Percentiles rank a stretch among this genome's conserved stretches.
Evolutionary conservation across 2,329 filamentous ascomycete genomes (phyloP).

Genomic region (Aspergillus sp.): DNA sequence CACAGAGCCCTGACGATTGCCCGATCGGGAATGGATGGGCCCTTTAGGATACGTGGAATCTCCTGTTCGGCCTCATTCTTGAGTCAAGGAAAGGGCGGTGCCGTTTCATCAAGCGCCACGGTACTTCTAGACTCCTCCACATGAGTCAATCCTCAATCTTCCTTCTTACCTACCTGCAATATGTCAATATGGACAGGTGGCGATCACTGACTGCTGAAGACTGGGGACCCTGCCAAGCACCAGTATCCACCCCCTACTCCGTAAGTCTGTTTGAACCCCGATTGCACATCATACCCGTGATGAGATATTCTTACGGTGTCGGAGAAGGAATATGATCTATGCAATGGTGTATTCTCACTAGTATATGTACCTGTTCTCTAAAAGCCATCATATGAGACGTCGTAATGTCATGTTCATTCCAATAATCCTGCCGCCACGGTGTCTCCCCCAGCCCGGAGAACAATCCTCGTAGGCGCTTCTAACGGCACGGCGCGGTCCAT

Average conservation of each 20-base stretch:
- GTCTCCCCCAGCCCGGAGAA: slow-evolving; percentile 75
- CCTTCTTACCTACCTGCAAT: background rate
- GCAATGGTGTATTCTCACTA: background rate
- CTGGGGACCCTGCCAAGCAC: background rate
- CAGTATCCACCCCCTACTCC: background rate
- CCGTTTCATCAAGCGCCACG: background rate
- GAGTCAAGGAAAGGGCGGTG: background rate
- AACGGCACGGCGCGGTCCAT: slow-evolving; percentile 73
- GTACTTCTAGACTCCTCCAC: background rate
- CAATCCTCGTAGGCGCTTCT: slow-evolving; percentile 75
- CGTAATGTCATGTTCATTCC: slow-evolving; percentile 46
- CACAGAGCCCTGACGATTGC: background rate
- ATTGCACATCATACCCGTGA: too few relatives aligned
- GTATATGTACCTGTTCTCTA: background rate
- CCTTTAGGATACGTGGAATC: background rate
- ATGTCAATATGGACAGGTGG: background rate
- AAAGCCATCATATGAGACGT: background rate
- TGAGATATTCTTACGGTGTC: too few relatives aligned
- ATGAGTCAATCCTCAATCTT: background rate
- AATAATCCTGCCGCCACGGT: slow-evolving; percentile 86
- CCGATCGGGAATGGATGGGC: background rate
- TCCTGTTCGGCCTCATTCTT: background rate
- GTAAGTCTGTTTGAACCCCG: background rate
- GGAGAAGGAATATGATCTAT: background rate
- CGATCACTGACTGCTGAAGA: background rate